Percentiles rank a stretch among this genome's conserved stretches.
Conservation (phyloP, 2,329 filamentous ascomycete species). For the Alternaria brassicicola region DNA sequence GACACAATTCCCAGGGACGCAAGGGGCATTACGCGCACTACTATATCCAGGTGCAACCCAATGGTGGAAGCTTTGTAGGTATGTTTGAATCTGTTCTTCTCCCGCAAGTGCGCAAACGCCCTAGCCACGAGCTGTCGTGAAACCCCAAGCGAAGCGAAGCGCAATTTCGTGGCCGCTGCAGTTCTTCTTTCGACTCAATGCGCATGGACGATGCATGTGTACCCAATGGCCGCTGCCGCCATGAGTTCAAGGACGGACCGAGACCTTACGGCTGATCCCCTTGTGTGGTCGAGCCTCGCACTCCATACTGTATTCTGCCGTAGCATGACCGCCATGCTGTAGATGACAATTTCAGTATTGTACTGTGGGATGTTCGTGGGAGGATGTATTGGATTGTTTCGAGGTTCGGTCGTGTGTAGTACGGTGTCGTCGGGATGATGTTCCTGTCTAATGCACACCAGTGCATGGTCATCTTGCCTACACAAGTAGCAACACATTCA, state of each 20-base stretch:
- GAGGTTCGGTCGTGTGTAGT: conserved; percentile 4
- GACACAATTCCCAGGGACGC: conserved; percentile 76
- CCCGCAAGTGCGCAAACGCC: not conserved
- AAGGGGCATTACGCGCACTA: conserved; percentile 74
- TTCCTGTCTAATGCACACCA: not conserved
- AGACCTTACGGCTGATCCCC: not conserved
- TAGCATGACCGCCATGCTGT: conserved; percentile 9
- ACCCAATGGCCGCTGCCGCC: conserved; percentile 4
- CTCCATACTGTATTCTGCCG: conserved; percentile 2
- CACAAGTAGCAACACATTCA: not conserved
- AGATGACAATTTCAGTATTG: not conserved
- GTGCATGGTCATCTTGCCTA: not conserved
- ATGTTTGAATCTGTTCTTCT: conserved; percentile 43
- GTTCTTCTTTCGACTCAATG: conserved; percentile 1
- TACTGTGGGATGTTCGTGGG: not conserved
- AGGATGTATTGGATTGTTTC: not conserved
- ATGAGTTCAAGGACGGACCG: conserved; percentile 4
- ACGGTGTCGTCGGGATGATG: not conserved
- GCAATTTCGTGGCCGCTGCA: conserved; percentile 6
- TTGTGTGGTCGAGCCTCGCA: conserved; percentile 6
- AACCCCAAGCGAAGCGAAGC: not conserved
- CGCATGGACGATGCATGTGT: conserved; percentile 11
- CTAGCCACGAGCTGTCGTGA: conserved; percentile 3
- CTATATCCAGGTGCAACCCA: conserved; percentile 82
- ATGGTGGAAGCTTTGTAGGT: conserved; percentile 71